phyloP scores from a whole-genome alignment of 1,139 yeast genomes.

The Candida sp. region DNA sequence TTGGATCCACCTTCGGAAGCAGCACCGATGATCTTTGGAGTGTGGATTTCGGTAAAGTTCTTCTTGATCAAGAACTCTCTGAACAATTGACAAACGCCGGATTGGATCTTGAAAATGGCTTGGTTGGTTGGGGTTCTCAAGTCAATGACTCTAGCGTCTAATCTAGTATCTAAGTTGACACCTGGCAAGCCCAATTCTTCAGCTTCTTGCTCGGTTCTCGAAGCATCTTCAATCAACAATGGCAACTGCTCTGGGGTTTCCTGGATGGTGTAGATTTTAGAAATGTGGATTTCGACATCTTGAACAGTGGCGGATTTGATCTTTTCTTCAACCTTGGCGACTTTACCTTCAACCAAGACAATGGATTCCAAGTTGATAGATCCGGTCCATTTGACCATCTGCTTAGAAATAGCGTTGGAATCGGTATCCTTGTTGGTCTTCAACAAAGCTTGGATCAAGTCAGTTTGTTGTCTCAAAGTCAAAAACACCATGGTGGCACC shows the following conservation, averaged over 20 bases:
- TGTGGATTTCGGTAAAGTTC: slow-evolving; percentile 88
- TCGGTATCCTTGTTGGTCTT: slow-evolving; percentile 63
- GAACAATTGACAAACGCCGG: slow-evolving; percentile 88
- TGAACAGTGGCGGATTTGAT: slow-evolving; percentile 92
- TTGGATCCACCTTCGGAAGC: slow-evolving; percentile 99
- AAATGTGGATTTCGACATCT: slow-evolving; percentile 83
- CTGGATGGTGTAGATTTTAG: slow-evolving; percentile 74
- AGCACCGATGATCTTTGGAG: slow-evolving; percentile 95
- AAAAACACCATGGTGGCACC: slow-evolving; percentile 95
- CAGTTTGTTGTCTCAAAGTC: slow-evolving; percentile 88
- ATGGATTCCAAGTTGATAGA: slow-evolving; percentile 86
- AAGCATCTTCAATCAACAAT: slow-evolving; percentile 93
- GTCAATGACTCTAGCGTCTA: slow-evolving; percentile 95
- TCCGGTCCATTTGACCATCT: slow-evolving; percentile 97
- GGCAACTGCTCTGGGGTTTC: slow-evolving; percentile 96
- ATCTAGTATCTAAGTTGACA: slow-evolving; percentile 94
- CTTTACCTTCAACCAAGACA: slow-evolving; percentile 87
- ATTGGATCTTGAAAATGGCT: slow-evolving; percentile 93
- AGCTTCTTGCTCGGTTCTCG: slow-evolving; percentile 95
- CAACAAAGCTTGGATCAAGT: slow-evolving; percentile 82
- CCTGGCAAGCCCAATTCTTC: slow-evolving; percentile 91
- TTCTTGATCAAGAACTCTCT: slow-evolving; percentile 78
- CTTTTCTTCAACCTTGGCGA: slow-evolving; percentile 83
- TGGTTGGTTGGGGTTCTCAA: slow-evolving; percentile 97
- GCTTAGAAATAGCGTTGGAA: slow-evolving; percentile 77